phyloP scores from a whole-genome alignment of 2,329 filamentous ascomycete genomes.

The Colletotrichum phormii region DNA sequence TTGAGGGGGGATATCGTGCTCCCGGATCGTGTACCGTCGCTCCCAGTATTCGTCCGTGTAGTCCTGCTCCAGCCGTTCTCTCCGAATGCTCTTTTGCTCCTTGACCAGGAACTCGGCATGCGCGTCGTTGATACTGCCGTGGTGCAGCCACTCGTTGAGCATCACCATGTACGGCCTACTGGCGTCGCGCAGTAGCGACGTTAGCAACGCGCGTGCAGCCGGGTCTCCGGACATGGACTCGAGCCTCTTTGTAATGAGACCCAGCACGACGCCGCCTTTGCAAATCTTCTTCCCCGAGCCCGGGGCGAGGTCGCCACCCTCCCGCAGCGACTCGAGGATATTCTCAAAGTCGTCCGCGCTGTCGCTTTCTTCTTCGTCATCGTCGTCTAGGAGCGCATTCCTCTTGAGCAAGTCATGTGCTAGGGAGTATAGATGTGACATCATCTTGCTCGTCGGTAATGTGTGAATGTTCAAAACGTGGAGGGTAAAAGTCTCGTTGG shows the following conservation, averaged over 20 bases:
- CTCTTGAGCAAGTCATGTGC: conserved; percentile 88
- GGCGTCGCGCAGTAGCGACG: conserved; percentile 84
- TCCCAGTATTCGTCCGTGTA: conserved; percentile 99
- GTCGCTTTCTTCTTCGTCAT: conserved; percentile 77
- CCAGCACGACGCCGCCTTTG: conserved; percentile 96
- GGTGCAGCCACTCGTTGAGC: conserved; percentile 98
- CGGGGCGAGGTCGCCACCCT: conserved; percentile 84
- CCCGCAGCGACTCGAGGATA: conserved; percentile 88
- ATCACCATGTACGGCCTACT: conserved; percentile 97
- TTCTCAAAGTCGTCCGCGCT: conserved; percentile 90
- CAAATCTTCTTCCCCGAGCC: conserved; percentile 90
- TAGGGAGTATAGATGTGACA: conserved; percentile 88
- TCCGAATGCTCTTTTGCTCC: conserved; percentile 93
- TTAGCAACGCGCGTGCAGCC: conserved; percentile 83
- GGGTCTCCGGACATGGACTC: conserved; percentile 95
- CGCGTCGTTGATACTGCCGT: conserved; percentile 93
- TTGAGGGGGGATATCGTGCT: conserved; percentile 91
- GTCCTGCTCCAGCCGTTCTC: conserved; percentile 91
- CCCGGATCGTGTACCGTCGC: conserved; percentile 93
- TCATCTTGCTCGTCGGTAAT: conserved; percentile 89
- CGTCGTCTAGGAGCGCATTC: conserved; percentile 87
- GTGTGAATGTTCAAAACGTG: conserved; percentile 94
- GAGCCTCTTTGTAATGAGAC: conserved; percentile 84
- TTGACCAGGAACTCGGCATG: conserved; percentile 95
- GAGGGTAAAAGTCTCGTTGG: conserved; percentile 88